phyloP scores from a whole-genome alignment of 2,329 filamentous ascomycete genomes.

The Apiospora saccharicola region DNA sequence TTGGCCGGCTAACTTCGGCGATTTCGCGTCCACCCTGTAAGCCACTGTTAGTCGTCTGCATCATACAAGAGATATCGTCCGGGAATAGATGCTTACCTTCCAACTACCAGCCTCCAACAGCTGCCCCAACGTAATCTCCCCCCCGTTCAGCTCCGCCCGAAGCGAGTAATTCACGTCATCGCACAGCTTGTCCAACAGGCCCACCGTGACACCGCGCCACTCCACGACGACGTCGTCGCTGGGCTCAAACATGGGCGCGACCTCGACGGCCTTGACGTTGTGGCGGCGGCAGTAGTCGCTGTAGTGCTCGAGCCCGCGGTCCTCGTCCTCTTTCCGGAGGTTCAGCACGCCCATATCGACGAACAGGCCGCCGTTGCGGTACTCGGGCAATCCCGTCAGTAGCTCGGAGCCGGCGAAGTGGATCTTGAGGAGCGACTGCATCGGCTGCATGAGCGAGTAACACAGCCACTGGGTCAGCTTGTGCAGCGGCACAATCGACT shows the following conservation, averaged over 20 bases:
- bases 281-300: conserved; percentile 38
- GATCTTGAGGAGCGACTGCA: conserved; percentile 59
- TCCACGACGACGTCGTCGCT: conserved; percentile 69
- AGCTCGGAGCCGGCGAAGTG: conserved; percentile 61
- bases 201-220: conserved; percentile 70
- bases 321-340: conserved; percentile 54
- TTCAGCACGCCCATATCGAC: conserved; percentile 64
- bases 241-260: conserved; percentile 65
- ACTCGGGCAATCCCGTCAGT: conserved; percentile 74
- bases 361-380: conserved; percentile 75
- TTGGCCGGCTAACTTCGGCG: conserved; percentile 92
- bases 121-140: conserved; percentile 55
- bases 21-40: conserved; percentile 87
- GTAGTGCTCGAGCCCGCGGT: conserved; percentile 55
- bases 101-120: conserved; percentile 61
- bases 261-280: conserved; percentile 49
- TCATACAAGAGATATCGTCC: not conserved
- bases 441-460: conserved; percentile 75
- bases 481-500: conserved; percentile 61
- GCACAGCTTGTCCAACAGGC: conserved; percentile 63
- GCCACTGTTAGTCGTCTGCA: not conserved
- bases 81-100: conserved; percentile 45
- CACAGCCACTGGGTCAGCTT: conserved; percentile 77
- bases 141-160: conserved; percentile 43
- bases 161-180: conserved; percentile 51